Percentiles rank a stretch among this genome's conserved stretches.
phyloP scores from a whole-genome alignment of 2,329 filamentous ascomycete genomes.

The Arthrobotrys conoides region DNA sequence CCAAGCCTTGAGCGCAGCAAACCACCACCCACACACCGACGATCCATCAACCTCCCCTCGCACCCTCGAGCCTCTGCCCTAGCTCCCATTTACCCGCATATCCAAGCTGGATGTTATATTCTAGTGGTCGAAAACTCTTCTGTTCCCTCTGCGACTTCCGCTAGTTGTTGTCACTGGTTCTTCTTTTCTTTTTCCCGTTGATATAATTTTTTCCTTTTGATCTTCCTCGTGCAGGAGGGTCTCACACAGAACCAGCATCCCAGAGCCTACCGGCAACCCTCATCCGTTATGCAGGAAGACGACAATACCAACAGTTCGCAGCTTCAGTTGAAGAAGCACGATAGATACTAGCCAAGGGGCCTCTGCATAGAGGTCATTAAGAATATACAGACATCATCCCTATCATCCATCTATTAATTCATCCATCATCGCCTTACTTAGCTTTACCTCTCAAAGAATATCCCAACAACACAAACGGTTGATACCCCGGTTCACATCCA shows the following conservation, averaged over 20 bases:
- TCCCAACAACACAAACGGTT: slow-evolving; percentile 20
- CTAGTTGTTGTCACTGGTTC: slow-evolving; percentile 30
- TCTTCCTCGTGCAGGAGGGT: slow-evolving; percentile 44
- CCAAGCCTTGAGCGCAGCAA: slow-evolving; percentile 40
- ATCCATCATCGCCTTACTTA: slow-evolving; percentile 3
- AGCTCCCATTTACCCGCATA: slow-evolving; percentile 52
- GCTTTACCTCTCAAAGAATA: not conserved
- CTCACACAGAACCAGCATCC: slow-evolving; percentile 37
- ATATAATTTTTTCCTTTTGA: slow-evolving; percentile 35
- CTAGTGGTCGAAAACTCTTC: slow-evolving; percentile 58
- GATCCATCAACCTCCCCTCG: slow-evolving; percentile 45
- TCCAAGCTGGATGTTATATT: slow-evolving; percentile 60
- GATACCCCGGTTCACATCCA: slow-evolving; percentile 14
- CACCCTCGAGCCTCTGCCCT: slow-evolving; percentile 28
- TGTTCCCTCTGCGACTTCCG: slow-evolving; percentile 61
- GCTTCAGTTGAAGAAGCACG: slow-evolving; percentile 60
- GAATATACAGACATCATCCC: slow-evolving; percentile 33
- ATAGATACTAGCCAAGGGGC: slow-evolving; percentile 56
- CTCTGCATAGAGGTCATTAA: slow-evolving; percentile 61
- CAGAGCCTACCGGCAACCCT: slow-evolving; percentile 52
- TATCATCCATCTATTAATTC: not conserved
- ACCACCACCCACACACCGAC: slow-evolving; percentile 51
- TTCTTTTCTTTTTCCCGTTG: slow-evolving; percentile 32
- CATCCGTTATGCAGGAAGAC: slow-evolving; percentile 62
- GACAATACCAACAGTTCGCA: slow-evolving; percentile 59